Evolutionary conservation across 2,329 filamentous ascomycete genomes (phyloP), one percentile per base, ranked within the genome.

Genomic region (Pseudocercospora fijiensis): DNA sequence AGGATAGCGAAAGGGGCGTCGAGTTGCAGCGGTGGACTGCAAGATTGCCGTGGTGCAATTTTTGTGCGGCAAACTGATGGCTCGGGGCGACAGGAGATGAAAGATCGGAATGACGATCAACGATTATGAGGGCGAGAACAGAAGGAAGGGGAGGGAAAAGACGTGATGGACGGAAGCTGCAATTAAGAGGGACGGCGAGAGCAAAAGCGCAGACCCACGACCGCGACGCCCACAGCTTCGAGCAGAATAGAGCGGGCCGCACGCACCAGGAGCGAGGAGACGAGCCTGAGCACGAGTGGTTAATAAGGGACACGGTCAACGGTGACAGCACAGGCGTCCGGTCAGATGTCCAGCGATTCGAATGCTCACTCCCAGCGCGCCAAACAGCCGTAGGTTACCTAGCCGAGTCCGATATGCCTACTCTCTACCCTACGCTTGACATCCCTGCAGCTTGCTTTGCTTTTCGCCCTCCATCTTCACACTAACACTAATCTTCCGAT

Each of bases 71-170:
- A 30, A 27, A 43, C 28, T 11, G 62, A 52, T 58, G 28, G 51
- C 24, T 11, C 13, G 16, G 16, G 20, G 51, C 26, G 27, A 28
- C 18, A 53, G 24, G 18, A 26, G 63, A 65, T 65, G 63, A 28
- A 60, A 57, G 24, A 8, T 18, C 56, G 18, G 60, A 10, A 57
- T 49, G 43, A 47, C 60, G 53, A 33, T 27, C 37, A 24, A 58
- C 22, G 33, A 60, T 52, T 11, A 30, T 24, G 57, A 26, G 20
- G 20, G 41, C 16, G 20, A n/a, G 57, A 20, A 24, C 45, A 59
- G 33, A 61, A 53, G 62, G 64, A 60, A 64, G 58, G 53, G 65
- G 62, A 53, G 53, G 61, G 55, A 60, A 59, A 49, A 56, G 66
- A 49, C 24, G 53, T 60, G 59, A 53, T 26, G 41, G 27, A 30